Evolutionary conservation across 1,139 yeast species (phyloP), one percentile per base, ranked within the genome.

Genomic region (Tardiomyces depauwii): DNA sequence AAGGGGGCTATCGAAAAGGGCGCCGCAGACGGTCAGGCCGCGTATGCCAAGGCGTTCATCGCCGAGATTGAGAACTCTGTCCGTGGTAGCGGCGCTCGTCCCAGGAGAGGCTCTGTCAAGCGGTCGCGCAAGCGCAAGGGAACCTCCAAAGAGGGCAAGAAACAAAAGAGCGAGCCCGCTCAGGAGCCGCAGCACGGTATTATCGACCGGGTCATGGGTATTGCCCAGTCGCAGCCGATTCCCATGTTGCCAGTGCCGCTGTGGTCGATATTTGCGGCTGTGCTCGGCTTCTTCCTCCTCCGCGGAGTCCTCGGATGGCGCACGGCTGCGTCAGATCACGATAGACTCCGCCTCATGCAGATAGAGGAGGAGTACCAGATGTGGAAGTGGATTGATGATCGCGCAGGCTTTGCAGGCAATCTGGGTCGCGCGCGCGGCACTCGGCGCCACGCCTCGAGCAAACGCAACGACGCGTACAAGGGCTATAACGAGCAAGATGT

Each of bases 1-100:
- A 88, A 64, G 82, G 94, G 16, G 14, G 54, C 57, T 13, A 53
- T 93, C 55, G 98, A 93, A 61, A 88, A 82, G 59, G 96, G 96
- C 7, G 78, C 95, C 14, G 77, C 83, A 46, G 94, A 86, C 47
- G 99, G 98, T 0, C 98, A 93, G 62, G 78, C 77, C 55, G 81
- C 79, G 18, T 76, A 84, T 16, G 74, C 83, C 67, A 76, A 74
- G 47, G 67, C 74, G 2, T 59, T 88, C 60, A 66, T 77, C 6
- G 74, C 71, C n/a, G 82, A 79, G 45, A 55, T 89, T 40, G 77
- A 75, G 53, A 70, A 68, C 4, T 65, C 74, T 14, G 62, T 81
- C 21, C 53, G 63, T n/a, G 53, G 60, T 38, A 54, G 58, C 27
- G 54, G 61, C 14, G 54, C 56, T 40, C 46, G 47, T 40, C 41